phyloP scores from a whole-genome alignment of 2,329 filamentous ascomycete genomes.

The Hymenoscyphus salicellus region DNA sequence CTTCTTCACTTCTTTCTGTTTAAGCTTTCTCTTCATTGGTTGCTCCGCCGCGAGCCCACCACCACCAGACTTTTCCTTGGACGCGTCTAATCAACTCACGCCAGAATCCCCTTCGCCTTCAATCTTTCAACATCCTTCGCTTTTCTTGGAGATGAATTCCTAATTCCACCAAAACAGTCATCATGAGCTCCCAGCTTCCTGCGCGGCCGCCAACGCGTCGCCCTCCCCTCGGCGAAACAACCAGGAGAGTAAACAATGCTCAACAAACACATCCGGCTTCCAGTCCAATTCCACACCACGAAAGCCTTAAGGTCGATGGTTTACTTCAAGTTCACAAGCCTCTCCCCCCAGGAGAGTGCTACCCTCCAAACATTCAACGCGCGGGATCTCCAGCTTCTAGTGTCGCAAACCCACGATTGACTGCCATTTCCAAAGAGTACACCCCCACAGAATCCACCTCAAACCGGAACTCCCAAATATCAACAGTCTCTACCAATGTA shows the following conservation, averaged over 20 bases:
- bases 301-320: conserved; percentile 26
- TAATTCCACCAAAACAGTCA: conserved; percentile 1
- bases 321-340: conserved; percentile 20
- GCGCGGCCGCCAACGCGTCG: conserved; percentile 32
- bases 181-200: conserved; percentile 25
- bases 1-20: neutral
- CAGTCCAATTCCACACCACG: conserved; percentile 27
- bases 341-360: conserved; percentile 13
- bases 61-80: neutral
- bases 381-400: conserved; percentile 32
- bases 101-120: neutral
- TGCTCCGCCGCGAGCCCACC: neutral
- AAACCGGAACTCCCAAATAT: conserved; percentile 42
- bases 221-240: conserved; percentile 35
- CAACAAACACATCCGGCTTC: conserved; percentile 15
- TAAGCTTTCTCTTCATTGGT: neutral
- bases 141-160: neutral
- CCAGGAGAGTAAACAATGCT: conserved; percentile 34
- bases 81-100: neutral
- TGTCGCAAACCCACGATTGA: conserved; percentile 35
- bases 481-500: conserved; percentile 38
- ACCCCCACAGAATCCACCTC: conserved; percentile 28
- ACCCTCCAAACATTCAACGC: conserved; percentile 14
- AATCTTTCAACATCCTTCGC: neutral
- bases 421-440: conserved; percentile 36